Evolutionary conservation across 208 protist genomes (phyloP).

Genomic region (Sergeia podlipaevii): DNA sequence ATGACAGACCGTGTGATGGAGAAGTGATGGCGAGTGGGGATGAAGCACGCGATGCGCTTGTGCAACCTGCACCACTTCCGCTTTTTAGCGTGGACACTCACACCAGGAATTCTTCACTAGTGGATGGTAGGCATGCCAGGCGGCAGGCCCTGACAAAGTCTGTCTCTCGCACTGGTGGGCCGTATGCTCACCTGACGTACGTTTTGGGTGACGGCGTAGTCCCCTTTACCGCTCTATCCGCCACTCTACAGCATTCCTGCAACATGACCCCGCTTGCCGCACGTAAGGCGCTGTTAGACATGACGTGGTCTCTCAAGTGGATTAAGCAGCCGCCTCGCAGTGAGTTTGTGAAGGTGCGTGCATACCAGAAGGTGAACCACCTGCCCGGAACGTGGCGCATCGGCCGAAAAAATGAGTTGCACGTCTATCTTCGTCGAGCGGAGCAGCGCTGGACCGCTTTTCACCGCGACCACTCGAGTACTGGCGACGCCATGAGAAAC

Average conservation of each 20-base stretch:
- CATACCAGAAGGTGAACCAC: conserved; percentile 85
- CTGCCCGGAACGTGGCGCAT: conserved; percentile 84
- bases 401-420: conserved; percentile 79
- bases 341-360: conserved; percentile 24
- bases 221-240: conserved; percentile 58
- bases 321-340: conserved; percentile 51
- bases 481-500: neutral
- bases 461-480: neutral
- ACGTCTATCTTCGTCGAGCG: conserved; percentile 33
- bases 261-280: conserved; percentile 29
- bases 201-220: conserved; percentile 32
- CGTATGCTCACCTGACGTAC: conserved; percentile 35
- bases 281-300: conserved; percentile 28
- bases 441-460: conserved; percentile 20
- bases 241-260: conserved; percentile 37
- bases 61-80: neutral
- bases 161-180: conserved; percentile 1
- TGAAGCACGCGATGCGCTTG: neutral
- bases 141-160: neutral
- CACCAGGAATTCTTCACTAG: neutral
- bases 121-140: conserved; percentile 1
- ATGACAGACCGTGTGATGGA: conserved; percentile 36
- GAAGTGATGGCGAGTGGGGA: neutral
- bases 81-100: neutral
- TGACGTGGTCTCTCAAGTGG: conserved; percentile 60